phyloP scores from a whole-genome alignment of 306 rosid species.

The Myrica gale region DNA sequence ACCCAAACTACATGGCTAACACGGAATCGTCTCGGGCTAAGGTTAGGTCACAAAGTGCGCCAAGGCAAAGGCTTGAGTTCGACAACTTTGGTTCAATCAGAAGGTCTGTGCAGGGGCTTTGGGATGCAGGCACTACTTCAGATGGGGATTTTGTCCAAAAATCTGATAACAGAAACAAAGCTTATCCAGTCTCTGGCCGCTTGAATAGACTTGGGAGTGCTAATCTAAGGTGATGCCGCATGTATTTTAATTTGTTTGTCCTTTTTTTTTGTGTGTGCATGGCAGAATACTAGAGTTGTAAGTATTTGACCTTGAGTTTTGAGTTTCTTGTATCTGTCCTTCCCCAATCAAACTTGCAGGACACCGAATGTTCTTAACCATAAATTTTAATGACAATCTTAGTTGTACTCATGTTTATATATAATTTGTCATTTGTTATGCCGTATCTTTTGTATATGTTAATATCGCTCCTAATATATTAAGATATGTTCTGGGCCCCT shows the following conservation, averaged over 20 bases:
- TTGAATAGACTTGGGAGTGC: slow-evolving; percentile 49
- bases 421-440: background rate
- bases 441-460: background rate
- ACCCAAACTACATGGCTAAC: slow-evolving; percentile 88
- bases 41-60: slow-evolving; percentile 92
- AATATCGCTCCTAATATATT: background rate
- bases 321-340: slow-evolving; percentile 18
- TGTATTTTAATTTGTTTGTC: slow-evolving; percentile 1
- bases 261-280: slow-evolving; percentile 17
- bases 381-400: background rate
- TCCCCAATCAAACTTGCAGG: slow-evolving; percentile 5
- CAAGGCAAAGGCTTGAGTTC: slow-evolving; percentile 79
- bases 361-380: background rate
- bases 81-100: slow-evolving; percentile 49
- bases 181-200: slow-evolving; percentile 35
- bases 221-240: slow-evolving; percentile 47
- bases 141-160: slow-evolving; percentile 35
- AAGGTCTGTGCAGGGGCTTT: slow-evolving; percentile 42
- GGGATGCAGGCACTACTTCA: slow-evolving; percentile 55
- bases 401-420: background rate
- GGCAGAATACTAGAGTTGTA: slow-evolving; percentile 37
- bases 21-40: slow-evolving; percentile 85
- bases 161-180: slow-evolving; percentile 41
- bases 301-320: slow-evolving; percentile 37
- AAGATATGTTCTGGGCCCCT: background rate